These are phyloP conservation scores for Aspergillus transmontanensis DNA, from an alignment of 2,329 filamentous ascomycete genomes.

Conservation along the genomic window DNA sequence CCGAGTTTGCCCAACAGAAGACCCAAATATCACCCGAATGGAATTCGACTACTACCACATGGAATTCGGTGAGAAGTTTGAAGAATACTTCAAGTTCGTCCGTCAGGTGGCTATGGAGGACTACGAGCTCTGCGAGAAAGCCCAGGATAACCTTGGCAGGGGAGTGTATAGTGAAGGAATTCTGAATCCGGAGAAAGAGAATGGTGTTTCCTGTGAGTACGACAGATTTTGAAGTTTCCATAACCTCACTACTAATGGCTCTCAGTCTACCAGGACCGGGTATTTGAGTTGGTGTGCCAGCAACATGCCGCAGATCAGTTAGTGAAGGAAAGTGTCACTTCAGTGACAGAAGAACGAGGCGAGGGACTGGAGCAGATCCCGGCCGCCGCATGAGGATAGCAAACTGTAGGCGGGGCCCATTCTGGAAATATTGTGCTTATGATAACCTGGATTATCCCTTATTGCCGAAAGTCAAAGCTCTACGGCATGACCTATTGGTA, in stretches of 20 bases:
- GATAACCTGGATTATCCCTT: background rate
- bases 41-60: slow-evolving; percentile 63
- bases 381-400: background rate
- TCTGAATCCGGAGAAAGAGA: slow-evolving; percentile 59
- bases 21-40: slow-evolving; percentile 56
- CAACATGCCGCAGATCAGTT: slow-evolving; percentile 44
- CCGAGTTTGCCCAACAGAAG: slow-evolving; percentile 55
- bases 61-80: slow-evolving; percentile 55
- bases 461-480: background rate
- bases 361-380: background rate
- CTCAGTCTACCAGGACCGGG: slow-evolving; percentile 50
- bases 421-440: background rate
- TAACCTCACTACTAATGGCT: slow-evolving; percentile 1
- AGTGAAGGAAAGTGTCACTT: slow-evolving; percentile 8
- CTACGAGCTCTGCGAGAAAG: slow-evolving; percentile 60
- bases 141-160: slow-evolving; percentile 56
- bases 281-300: slow-evolving; percentile 48
- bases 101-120: slow-evolving; percentile 60
- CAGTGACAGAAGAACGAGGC: slow-evolving; percentile 11
- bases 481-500: background rate
- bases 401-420: background rate
- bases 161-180: slow-evolving; percentile 59
- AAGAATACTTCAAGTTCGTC: slow-evolving; percentile 60
- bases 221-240: background rate
- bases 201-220: slow-evolving; percentile 54